Percentiles rank a stretch among this genome's conserved stretches.
Evolutionary conservation across 2,329 filamentous ascomycete species (phyloP).

Genomic region (Penicillium italicum): DNA sequence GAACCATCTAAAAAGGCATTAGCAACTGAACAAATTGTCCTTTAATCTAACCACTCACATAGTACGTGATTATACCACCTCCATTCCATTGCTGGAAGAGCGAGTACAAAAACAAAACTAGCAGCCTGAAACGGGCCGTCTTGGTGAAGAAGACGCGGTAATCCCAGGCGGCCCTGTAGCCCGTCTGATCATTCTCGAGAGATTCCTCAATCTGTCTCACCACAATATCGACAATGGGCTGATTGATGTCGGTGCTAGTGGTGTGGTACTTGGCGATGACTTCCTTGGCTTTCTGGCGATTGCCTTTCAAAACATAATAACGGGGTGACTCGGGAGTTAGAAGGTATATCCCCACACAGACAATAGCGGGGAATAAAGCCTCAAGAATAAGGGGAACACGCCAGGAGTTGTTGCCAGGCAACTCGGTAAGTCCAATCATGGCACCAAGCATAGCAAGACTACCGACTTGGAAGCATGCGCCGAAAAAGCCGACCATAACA

Average conservation of each 20-base stretch:
- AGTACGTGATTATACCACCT: conserved; percentile 46
- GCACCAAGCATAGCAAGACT: conserved; percentile 43
- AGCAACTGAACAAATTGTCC: neutral
- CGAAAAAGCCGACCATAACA: conserved; percentile 48
- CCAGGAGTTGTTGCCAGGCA: conserved; percentile 40
- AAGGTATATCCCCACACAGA: conserved; percentile 44
- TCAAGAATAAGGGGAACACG: conserved; percentile 46
- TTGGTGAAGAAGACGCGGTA: conserved; percentile 48
- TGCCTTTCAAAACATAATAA: conserved; percentile 36
- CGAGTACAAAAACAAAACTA: conserved; percentile 47
- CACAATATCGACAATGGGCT: conserved; percentile 44
- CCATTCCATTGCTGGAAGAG: conserved; percentile 50
- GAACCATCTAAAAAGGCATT: conserved; percentile 25
- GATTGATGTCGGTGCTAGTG: conserved; percentile 38
- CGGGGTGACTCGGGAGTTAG: conserved; percentile 39
- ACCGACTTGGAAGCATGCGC: conserved; percentile 48
- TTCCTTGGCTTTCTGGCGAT: conserved; percentile 32
- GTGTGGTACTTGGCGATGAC: conserved; percentile 44
- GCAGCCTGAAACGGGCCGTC: conserved; percentile 42
- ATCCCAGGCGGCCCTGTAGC: conserved; percentile 44
- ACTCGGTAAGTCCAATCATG: conserved; percentile 43
- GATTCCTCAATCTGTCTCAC: conserved; percentile 47
- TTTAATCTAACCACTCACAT: conserved; percentile 24
- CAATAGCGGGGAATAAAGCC: conserved; percentile 47
- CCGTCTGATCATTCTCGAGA: conserved; percentile 38